Evolutionary conservation across 2,329 filamentous ascomycete species (phyloP).

Genomic region (Aotearoamyces nothofagi): DNA sequence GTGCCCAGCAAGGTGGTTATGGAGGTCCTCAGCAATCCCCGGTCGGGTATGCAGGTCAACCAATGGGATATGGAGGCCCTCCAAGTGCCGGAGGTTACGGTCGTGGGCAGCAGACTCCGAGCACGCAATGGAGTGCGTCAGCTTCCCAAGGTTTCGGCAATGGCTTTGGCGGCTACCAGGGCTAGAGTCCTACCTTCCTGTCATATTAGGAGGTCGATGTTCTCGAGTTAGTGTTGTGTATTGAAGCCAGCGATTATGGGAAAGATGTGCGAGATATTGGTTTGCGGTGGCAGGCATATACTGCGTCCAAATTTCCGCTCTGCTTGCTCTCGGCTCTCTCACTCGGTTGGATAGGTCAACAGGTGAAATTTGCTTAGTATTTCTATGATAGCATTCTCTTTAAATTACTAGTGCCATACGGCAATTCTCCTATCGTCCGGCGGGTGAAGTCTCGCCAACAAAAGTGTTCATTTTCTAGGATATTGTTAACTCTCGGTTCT

Average conservation of each 20-base stretch:
- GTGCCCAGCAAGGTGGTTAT: constrained; percentile 54
- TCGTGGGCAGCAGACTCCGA: constrained; percentile 39
- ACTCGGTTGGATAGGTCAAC: constrained; percentile 13
- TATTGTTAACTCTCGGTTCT: constrained; percentile 12
- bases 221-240: constrained; percentile 8
- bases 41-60: constrained; percentile 47
- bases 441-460: constrained; percentile 14
- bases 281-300: too few relatives aligned
- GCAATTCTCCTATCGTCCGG: constrained; percentile 14
- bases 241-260: constrained; percentile 2
- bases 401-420: constrained; percentile 14
- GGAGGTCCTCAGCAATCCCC: constrained; percentile 45
- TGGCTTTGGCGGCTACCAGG: constrained; percentile 48
- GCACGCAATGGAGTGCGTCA: constrained; percentile 29
- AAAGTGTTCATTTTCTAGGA: constrained; percentile 20
- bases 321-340: constrained; percentile 1
- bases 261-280: constrained; percentile 12
- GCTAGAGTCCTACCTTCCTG: constrained; percentile 23
- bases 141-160: constrained; percentile 44
- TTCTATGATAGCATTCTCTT: constrained; percentile 14
- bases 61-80: constrained; percentile 57
- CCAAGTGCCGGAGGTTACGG: constrained; percentile 75
- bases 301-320: constrained; percentile 5
- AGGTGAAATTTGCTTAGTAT: constrained; percentile 16
- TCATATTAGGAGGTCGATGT: too few relatives aligned